phyloP scores from a whole-genome alignment of 1,284 basidiomycete species.

The Ganoderma resinaceum region DNA sequence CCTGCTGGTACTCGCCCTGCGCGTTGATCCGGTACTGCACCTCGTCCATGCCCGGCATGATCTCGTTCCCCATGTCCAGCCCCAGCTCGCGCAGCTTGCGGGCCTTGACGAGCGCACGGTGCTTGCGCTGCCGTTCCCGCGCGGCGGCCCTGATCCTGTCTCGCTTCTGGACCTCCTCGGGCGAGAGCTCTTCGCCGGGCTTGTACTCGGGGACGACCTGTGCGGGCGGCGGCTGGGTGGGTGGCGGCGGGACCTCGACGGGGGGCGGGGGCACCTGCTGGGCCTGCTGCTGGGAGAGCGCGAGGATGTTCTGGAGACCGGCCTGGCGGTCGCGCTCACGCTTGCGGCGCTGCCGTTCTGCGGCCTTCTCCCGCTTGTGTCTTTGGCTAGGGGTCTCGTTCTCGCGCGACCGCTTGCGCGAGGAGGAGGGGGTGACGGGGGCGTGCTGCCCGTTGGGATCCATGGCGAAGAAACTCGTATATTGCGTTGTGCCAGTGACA shows the following conservation, averaged over 20 bases:
- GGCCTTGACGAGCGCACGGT: slow-evolving; percentile 77
- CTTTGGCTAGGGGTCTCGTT: slow-evolving; percentile 74
- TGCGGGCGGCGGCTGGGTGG: slow-evolving; percentile 32
- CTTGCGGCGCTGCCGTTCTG: slow-evolving; percentile 79
- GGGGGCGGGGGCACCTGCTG: slow-evolving; percentile 33
- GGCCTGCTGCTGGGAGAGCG: slow-evolving; percentile 35
- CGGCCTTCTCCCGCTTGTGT: slow-evolving; percentile 80
- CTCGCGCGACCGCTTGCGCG: slow-evolving; percentile 67
- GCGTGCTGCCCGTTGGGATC: slow-evolving; percentile 38
- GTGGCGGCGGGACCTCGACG: slow-evolving; percentile 34
- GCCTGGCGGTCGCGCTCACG: slow-evolving; percentile 74
- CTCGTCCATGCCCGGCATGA: slow-evolving; percentile 65
- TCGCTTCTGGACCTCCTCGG: slow-evolving; percentile 68
- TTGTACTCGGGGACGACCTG: slow-evolving; percentile 34
- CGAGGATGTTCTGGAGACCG: slow-evolving; percentile 44
- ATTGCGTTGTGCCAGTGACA: slow-evolving; percentile 32
- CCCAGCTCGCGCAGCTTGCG: slow-evolving; percentile 80
- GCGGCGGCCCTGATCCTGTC: slow-evolving; percentile 76
- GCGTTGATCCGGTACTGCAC: slow-evolving; percentile 64
- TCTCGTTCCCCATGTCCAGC: slow-evolving; percentile 75
- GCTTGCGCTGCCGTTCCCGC: slow-evolving; percentile 79
- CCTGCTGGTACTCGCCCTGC: slow-evolving; percentile 64
- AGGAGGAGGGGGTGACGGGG: slow-evolving; percentile 37
- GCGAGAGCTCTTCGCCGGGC: slow-evolving; percentile 55
- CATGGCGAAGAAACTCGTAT: slow-evolving; percentile 36